These are phyloP conservation scores for Emericellopsis cladophorae DNA, from an alignment of 2,329 filamentous ascomycete species.

Conservation along the genomic window DNA sequence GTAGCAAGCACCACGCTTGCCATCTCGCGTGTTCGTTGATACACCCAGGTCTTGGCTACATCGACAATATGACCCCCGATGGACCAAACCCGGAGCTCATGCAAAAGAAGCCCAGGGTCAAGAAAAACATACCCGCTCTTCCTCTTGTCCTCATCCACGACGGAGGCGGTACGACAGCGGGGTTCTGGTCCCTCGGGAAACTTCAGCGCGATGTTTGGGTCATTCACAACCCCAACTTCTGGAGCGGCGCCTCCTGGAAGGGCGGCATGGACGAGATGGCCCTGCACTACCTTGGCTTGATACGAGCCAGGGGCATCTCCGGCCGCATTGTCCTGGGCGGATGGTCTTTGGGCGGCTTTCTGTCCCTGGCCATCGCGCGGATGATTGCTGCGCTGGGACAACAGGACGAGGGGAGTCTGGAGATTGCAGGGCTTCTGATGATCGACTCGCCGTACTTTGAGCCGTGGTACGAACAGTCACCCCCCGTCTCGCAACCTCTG, in stretches of 20 bases:
- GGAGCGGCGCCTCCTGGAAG: conserved; percentile 9
- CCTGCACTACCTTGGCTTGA: conserved; percentile 10
- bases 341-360: conserved; percentile 16
- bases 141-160: conserved; percentile 17
- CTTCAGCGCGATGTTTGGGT: conserved; percentile 16
- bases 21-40: too few relatives aligned
- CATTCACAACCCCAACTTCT: conserved; percentile 15
- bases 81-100: conserved; percentile 12
- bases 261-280: conserved; percentile 17
- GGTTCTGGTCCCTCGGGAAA: conserved; percentile 13
- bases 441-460: too few relatives aligned
- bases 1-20: too few relatives aligned
- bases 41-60: too few relatives aligned
- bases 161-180: conserved; percentile 16
- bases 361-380: conserved; percentile 12
- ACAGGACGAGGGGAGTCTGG: too few relatives aligned
- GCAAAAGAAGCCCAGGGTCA: conserved; percentile 7
- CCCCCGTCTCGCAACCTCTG: too few relatives aligned
- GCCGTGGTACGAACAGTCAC: too few relatives aligned
- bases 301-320: conserved; percentile 9
- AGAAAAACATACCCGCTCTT: conserved; percentile 1
- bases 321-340: conserved; percentile 14
- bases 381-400: conserved; percentile 7
- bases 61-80: conserved; percentile 6
- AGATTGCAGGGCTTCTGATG: too few relatives aligned